phyloP scores from a whole-genome alignment of 164 flowering plant species.

The Vitis rupestris region DNA sequence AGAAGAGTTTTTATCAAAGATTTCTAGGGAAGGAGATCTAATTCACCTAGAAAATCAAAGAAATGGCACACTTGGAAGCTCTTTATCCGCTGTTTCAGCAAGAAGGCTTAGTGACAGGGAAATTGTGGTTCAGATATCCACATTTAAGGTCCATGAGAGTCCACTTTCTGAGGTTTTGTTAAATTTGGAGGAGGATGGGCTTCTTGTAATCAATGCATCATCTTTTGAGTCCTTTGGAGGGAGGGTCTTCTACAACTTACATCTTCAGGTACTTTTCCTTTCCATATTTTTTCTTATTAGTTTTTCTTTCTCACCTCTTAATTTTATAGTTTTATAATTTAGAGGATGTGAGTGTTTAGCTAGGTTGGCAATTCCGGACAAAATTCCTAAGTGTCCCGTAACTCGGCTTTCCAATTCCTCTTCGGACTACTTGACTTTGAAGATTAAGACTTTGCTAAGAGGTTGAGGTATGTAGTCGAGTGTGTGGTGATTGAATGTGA shows the following conservation, averaged over 20 bases:
- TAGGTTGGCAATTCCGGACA: too few relatives aligned
- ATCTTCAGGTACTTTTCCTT: constrained; percentile 41
- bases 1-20: constrained; percentile 35
- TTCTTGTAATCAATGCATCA: constrained; percentile 42
- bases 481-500: too few relatives aligned
- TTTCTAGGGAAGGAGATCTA: constrained; percentile 18
- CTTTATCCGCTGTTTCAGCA: constrained; percentile 24
- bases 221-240: constrained; percentile 33
- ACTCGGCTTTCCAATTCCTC: too few relatives aligned
- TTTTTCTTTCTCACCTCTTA: too few relatives aligned
- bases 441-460: too few relatives aligned
- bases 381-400: too few relatives aligned
- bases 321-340: too few relatives aligned
- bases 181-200: constrained; percentile 42
- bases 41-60: constrained; percentile 2
- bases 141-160: constrained; percentile 6
- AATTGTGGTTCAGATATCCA: constrained; percentile 46
- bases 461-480: too few relatives aligned
- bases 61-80: not conserved
- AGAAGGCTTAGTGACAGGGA: constrained; percentile 39
- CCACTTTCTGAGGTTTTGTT: constrained; percentile 32
- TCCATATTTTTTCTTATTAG: too few relatives aligned
- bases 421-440: too few relatives aligned
- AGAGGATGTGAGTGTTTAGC: too few relatives aligned
- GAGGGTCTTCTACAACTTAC: constrained; percentile 44